Conservation (phyloP, 2,329 filamentous ascomycete species). For the Cylindrodendrum hubeiense region DNA sequence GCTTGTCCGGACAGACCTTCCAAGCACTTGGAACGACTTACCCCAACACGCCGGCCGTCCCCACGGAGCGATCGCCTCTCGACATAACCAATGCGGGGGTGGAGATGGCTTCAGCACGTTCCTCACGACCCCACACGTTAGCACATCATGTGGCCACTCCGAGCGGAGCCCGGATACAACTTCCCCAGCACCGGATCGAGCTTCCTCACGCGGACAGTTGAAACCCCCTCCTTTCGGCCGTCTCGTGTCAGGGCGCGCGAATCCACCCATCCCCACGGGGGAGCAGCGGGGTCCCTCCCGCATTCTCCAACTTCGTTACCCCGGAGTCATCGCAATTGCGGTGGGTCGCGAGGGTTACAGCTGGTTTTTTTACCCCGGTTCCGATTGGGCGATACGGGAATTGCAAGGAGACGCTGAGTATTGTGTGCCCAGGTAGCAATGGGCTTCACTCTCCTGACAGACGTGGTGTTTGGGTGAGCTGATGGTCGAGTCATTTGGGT, state of each 20-base stretch:
- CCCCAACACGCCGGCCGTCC: slow-evolving; percentile 9
- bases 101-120: background rate
- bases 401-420: background rate
- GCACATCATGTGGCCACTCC: background rate
- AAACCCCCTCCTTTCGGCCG: background rate
- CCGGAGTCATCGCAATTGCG: slow-evolving; percentile 3
- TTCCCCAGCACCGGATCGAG: background rate
- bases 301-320: slow-evolving; percentile 15
- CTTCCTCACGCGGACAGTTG: background rate
- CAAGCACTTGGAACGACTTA: slow-evolving; percentile 4
- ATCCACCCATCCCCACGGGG: slow-evolving; percentile 8
- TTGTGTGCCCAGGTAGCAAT: background rate
- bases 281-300: slow-evolving; percentile 9
- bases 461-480: slow-evolving; percentile 3
- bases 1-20: slow-evolving; percentile 19
- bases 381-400: background rate
- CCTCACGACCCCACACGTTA: slow-evolving; percentile 11
- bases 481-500: slow-evolving; percentile 18
- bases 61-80: background rate
- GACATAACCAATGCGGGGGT: slow-evolving; percentile 4
- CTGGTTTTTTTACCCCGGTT: background rate
- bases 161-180: slow-evolving; percentile 5
- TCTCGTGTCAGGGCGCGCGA: background rate
- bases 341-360: slow-evolving; percentile 1
- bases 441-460: background rate